phyloP scores from a whole-genome alignment of 2,329 filamentous ascomycete species.

The Fusarium sp. region DNA sequence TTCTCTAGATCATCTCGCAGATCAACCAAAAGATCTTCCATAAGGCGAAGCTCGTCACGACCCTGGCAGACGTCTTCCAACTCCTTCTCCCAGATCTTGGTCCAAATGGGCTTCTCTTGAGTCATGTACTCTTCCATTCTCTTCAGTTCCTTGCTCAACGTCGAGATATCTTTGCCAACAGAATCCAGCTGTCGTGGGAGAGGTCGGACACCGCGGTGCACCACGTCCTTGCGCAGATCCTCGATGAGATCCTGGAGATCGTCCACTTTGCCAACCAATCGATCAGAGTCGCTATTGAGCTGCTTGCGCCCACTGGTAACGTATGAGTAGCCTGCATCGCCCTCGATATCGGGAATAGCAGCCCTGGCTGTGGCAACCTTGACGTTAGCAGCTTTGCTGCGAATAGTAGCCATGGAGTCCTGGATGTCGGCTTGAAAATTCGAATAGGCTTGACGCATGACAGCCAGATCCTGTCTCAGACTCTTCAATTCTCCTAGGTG shows the following conservation, averaged over 20 bases:
- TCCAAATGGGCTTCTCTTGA: slow-evolving; percentile 95
- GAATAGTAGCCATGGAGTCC: slow-evolving; percentile 85
- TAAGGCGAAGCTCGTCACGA: slow-evolving; percentile 92
- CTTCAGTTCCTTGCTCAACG: slow-evolving; percentile 86
- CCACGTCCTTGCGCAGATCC: slow-evolving; percentile 96
- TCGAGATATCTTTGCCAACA: slow-evolving; percentile 88
- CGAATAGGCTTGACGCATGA: slow-evolving; percentile 92
- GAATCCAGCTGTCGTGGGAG: slow-evolving; percentile 88
- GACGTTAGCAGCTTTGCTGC: slow-evolving; percentile 83
- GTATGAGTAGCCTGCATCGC: slow-evolving; percentile 85
- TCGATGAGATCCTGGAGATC: slow-evolving; percentile 98
- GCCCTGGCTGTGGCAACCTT: slow-evolving; percentile 80
- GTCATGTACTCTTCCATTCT: slow-evolving; percentile 94
- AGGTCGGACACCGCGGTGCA: slow-evolving; percentile 90
- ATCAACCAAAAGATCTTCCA: slow-evolving; percentile 94
- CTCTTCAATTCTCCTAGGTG: slow-evolving; percentile 84
- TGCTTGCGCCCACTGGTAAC: slow-evolving; percentile 89
- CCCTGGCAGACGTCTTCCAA: slow-evolving; percentile 96
- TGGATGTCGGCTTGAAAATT: slow-evolving; percentile 91
- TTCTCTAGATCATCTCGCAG: slow-evolving; percentile 95
- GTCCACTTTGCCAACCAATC: slow-evolving; percentile 90
- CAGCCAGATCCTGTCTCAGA: slow-evolving; percentile 87
- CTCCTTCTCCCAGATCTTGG: slow-evolving; percentile 99
- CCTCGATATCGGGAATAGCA: slow-evolving; percentile 76
- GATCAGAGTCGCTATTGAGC: slow-evolving; percentile 87